Percentiles rank a stretch among this genome's conserved stretches.
Evolutionary conservation across 2,329 filamentous ascomycete genomes (phyloP).

Genomic region (Botrytis hyacinthi): DNA sequence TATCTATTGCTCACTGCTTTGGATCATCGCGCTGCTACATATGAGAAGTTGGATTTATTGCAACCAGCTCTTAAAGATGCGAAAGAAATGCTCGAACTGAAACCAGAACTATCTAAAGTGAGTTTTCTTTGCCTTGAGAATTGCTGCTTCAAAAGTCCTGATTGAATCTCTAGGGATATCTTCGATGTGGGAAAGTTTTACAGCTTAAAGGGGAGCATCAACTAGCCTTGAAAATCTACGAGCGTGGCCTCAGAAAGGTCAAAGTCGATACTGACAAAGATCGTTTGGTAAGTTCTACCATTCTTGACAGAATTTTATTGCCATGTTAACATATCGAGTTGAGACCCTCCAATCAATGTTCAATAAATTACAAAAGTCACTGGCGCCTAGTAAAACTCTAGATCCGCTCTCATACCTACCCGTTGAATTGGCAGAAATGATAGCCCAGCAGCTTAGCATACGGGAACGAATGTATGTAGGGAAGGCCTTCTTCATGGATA

Average conservation of each 20-base stretch:
- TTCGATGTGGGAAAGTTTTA: slow-evolving; percentile 38
- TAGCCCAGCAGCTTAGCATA: slow-evolving; percentile 34
- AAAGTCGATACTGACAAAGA: slow-evolving; percentile 36
- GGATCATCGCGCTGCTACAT: slow-evolving; percentile 39
- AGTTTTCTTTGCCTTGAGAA: not conserved
- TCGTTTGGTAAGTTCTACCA: slow-evolving; percentile 29
- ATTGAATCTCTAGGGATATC: slow-evolving; percentile 35
- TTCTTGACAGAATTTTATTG: not conserved
- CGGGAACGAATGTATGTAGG: slow-evolving; percentile 36
- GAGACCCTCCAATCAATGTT: slow-evolving; percentile 37
- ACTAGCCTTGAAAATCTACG: slow-evolving; percentile 39
- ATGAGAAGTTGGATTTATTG: slow-evolving; percentile 37
- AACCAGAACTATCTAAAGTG: slow-evolving; percentile 37
- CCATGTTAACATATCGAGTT: slow-evolving; percentile 17
- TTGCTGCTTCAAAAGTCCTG: not conserved
- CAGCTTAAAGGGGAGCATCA: slow-evolving; percentile 34
- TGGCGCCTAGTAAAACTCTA: slow-evolving; percentile 31
- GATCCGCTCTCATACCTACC: slow-evolving; percentile 39
- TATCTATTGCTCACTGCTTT: slow-evolving; percentile 36
- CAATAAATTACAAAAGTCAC: slow-evolving; percentile 33
- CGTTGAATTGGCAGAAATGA: slow-evolving; percentile 38
- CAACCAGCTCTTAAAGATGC: slow-evolving; percentile 37
- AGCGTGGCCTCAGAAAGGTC: slow-evolving; percentile 38
- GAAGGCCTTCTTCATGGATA: not conserved
- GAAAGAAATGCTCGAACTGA: slow-evolving; percentile 38